These are phyloP conservation scores for Populus tremula DNA, from an alignment of 345 rosid genomes.

Conservation along the genomic window DNA sequence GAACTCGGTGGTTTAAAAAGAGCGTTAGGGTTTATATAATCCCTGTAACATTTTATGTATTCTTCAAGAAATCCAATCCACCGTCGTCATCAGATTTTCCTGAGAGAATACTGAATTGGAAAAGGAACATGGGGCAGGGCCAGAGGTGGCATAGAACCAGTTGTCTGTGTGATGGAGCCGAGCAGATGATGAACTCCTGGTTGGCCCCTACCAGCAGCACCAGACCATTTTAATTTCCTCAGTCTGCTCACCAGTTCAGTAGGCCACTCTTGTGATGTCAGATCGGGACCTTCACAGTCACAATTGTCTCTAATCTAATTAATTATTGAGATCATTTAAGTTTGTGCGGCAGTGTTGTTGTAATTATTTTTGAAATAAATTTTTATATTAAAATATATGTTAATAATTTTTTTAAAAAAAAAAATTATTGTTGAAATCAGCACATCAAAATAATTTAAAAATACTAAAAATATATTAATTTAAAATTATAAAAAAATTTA, in stretches of 20 bases:
- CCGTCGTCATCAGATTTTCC: neutral
- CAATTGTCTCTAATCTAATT: neutral
- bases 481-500: too few species aligned
- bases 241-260: neutral
- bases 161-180: neutral
- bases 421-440: too few species aligned
- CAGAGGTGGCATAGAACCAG: neutral
- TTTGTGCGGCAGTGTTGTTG: too few species aligned
- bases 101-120: neutral
- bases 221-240: neutral
- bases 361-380: too few species aligned
- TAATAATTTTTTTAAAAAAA: too few species aligned
- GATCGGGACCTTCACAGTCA: neutral
- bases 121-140: neutral
- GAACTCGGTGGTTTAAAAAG: too few species aligned
- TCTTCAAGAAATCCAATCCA: neutral
- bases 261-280: neutral
- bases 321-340: too few species aligned
- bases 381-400: too few species aligned
- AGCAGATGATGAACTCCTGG: neutral
- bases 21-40: too few species aligned
- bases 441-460: too few species aligned
- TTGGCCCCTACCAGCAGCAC: neutral
- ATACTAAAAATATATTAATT: too few species aligned
- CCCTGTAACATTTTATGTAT: too few species aligned